Evolutionary conservation across 371 early-diverging fungal genomes (phyloP).

Genomic region (Capillidium heterosporum): DNA sequence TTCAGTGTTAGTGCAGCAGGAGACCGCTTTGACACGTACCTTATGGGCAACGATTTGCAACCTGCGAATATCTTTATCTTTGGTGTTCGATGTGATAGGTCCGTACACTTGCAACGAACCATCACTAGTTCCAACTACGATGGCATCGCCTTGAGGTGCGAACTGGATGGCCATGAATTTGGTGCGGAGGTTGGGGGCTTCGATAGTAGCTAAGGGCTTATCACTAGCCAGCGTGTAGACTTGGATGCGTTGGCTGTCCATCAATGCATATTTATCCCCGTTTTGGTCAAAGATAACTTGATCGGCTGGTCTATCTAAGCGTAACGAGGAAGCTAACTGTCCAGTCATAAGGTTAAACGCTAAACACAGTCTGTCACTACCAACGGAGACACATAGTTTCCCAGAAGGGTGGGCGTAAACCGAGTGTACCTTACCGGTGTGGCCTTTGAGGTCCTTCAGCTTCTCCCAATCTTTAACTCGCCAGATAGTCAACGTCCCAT

Average conservation of each 20-base stretch:
- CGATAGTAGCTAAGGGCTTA: background rate
- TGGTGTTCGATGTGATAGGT: background rate
- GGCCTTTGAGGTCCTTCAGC: slow-evolving; percentile 77
- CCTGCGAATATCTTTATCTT: background rate
- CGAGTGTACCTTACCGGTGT: slow-evolving; percentile 50
- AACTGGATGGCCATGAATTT: background rate
- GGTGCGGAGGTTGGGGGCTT: background rate
- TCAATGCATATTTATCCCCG: background rate
- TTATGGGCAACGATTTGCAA: background rate
- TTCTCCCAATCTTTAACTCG: slow-evolving; percentile 92
- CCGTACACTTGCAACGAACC: background rate
- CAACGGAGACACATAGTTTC: slow-evolving; percentile 70
- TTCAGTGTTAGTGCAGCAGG: background rate
- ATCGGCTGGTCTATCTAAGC: slow-evolving; percentile 11
- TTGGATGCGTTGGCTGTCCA: background rate
- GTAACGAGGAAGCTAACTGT: slow-evolving; percentile 48
- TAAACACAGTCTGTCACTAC: slow-evolving; percentile 57
- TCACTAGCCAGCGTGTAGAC: background rate
- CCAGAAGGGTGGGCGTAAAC: slow-evolving; percentile 87
- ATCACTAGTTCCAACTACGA: background rate
- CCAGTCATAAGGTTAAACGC: slow-evolving; percentile 85
- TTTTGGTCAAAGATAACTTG: background rate
- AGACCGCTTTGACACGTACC: background rate
- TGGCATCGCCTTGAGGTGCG: background rate
- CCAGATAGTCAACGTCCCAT: slow-evolving; percentile 71